Percentiles rank a stretch among this genome's conserved stretches.
Evolutionary conservation across 2,329 filamentous ascomycete genomes (phyloP).

Genomic region (Fusarium musae): DNA sequence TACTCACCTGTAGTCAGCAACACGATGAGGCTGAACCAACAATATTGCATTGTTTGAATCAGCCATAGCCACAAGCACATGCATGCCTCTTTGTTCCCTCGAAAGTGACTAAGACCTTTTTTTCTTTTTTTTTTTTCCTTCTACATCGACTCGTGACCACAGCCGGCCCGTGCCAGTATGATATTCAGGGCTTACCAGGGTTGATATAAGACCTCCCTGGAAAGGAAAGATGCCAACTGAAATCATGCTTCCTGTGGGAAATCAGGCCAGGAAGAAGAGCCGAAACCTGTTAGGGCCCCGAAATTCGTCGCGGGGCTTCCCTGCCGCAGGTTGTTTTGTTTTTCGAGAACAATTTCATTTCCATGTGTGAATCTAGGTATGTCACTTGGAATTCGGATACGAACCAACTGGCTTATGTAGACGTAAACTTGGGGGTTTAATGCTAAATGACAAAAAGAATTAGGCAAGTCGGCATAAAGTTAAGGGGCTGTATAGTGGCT

Average conservation of each 20-base stretch:
- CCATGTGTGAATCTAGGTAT: slow-evolving; percentile 9
- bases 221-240: slow-evolving; percentile 32
- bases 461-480: neutral
- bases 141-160: slow-evolving; percentile 27
- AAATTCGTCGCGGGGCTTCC: slow-evolving; percentile 37
- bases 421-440: neutral
- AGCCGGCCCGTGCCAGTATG: slow-evolving; percentile 33
- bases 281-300: slow-evolving; percentile 39
- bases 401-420: neutral
- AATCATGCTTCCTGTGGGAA: slow-evolving; percentile 22
- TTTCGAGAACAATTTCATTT: slow-evolving; percentile 25
- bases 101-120: slow-evolving; percentile 5
- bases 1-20: slow-evolving; percentile 22
- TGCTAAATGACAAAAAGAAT: neutral
- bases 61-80: slow-evolving; percentile 22
- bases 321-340: slow-evolving; percentile 4
- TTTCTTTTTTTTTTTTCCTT: slow-evolving; percentile 1
- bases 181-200: slow-evolving; percentile 18
- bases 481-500: neutral
- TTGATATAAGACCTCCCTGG: slow-evolving; percentile 33
- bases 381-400: neutral
- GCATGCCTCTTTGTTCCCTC: slow-evolving; percentile 16
- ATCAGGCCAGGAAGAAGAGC: slow-evolving; percentile 34
- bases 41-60: slow-evolving; percentile 12
- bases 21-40: slow-evolving; percentile 18